A percentile compares a stretch with the other conserved stretches of the same genome.
Conservation (phyloP, 2,329 filamentous ascomycete species). For the Periconia sp. region DNA sequence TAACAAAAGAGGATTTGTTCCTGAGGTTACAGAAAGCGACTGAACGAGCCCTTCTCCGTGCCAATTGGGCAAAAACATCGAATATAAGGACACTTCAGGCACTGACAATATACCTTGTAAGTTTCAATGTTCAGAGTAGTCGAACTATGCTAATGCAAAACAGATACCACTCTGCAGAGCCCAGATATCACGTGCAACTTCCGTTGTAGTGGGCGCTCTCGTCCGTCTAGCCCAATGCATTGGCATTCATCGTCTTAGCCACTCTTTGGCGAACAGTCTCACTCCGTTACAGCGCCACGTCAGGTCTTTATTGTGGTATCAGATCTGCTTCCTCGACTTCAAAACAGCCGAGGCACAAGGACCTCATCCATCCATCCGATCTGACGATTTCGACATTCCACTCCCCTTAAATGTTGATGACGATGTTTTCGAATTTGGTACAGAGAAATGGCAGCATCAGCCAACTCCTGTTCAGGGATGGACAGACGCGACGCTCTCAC, state of each 20-base stretch:
- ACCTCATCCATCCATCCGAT: slow-evolving; percentile 44
- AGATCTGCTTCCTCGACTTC: slow-evolving; percentile 47
- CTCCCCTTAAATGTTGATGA: slow-evolving; percentile 45
- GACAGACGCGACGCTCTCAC: slow-evolving; percentile 42
- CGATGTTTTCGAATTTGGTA: slow-evolving; percentile 46
- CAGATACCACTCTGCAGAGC: slow-evolving; percentile 46
- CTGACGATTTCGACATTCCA: slow-evolving; percentile 46
- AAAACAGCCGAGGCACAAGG: slow-evolving; percentile 47
- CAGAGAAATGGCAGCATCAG: slow-evolving; percentile 41
- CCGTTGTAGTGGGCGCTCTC: slow-evolving; percentile 45
- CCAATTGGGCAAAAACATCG: slow-evolving; percentile 47
- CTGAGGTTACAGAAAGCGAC: slow-evolving; percentile 44
- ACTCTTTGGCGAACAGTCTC: slow-evolving; percentile 41
- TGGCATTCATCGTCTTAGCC: slow-evolving; percentile 43
- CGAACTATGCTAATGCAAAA: slow-evolving; percentile 11
- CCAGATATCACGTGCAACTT: slow-evolving; percentile 46
- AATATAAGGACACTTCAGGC: slow-evolving; percentile 46
- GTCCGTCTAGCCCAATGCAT: slow-evolving; percentile 47
- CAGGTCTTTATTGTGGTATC: slow-evolving; percentile 45
- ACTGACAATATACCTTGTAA: slow-evolving; percentile 45
- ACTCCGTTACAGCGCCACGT: slow-evolving; percentile 45
- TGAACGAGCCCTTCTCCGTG: slow-evolving; percentile 41
- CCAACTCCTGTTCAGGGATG: slow-evolving; percentile 37
- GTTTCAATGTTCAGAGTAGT: not conserved
- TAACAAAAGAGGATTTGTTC: slow-evolving; percentile 45